Base-by-base conservation (phyloP, 169 alveolate species). In the Plasmodium malariae region DNA sequence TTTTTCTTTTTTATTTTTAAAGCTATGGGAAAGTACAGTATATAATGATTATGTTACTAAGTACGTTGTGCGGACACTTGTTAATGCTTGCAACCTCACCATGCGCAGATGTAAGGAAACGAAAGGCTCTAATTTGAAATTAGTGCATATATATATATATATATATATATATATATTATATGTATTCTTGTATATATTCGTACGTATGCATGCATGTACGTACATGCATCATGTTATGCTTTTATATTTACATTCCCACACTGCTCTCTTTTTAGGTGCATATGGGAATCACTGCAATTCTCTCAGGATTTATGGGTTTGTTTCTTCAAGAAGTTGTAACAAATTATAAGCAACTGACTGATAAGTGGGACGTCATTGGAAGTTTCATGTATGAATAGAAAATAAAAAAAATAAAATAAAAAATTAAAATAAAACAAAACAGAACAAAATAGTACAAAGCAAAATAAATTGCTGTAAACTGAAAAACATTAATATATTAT, bases 281-380 rank as follows among this genome's bases (percentile, higher is more conserved):
- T 49, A 49, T 80, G 80, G 90, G 90, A 30, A 80, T 67, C 21
- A 67, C 83, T 11, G 26, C 90, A 1, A 80, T 80, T 11, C 7
- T 80, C 19, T 63, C 65, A 0, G 90, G 90, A 34, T 65, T 80
- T 55, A 51, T 67, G 57, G 90, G 90, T 2, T 21, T 80, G 3
- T 80, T 80, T 30, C 48, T 80, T 24, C 85, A 63, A 36, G 90
- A 80, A 28, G 49, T 80, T n/a, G 34, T 51, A 30, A 40, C 21
- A 1, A 14, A 54, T 11, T 59, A 37, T 55, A 19, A 63, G 5
- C 12, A 51, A 1, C 17, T 80, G 28, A 49, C 6, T 4, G 90
- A 67, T 26, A 80, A 51, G 19, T 21, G 32, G 21, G 34, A 34
- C 26, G 11, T 67, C 14, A 19, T 80, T 17, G 85, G 83, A 30